A percentile compares a stretch with the other conserved stretches of the same genome.
Evolutionary conservation across 441 rosid species (phyloP).

Genomic region (Monsonia emarginata): DNA sequence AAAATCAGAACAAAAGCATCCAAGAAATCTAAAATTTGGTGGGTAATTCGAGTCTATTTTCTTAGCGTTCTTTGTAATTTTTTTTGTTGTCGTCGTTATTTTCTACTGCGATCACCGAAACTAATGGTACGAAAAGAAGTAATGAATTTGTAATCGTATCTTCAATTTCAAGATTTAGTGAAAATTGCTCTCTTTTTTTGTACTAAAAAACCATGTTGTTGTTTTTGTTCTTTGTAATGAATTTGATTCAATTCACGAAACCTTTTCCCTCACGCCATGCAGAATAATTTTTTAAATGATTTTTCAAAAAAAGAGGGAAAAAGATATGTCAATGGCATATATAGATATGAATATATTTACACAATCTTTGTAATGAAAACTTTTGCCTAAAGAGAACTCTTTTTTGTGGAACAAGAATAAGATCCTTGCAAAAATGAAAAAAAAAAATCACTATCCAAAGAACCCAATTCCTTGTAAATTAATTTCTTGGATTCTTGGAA

Average conservation of each 20-base stretch:
- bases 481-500: slow-evolving; percentile 15
- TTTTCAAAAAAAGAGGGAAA: slow-evolving; percentile 16
- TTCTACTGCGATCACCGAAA: too few relatives aligned
- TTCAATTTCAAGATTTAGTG: slow-evolving; percentile 8
- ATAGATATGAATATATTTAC: not conserved
- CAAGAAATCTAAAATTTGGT: slow-evolving; percentile 24
- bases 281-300: slow-evolving; percentile 12
- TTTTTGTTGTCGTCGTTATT: too few relatives aligned
- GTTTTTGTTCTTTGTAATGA: not conserved
- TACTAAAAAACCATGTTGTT: not conserved
- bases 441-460: slow-evolving; percentile 18
- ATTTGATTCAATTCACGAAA: not conserved
- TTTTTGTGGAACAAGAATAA: slow-evolving; percentile 28
- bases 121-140: slow-evolving; percentile 8
- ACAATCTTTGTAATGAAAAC: not conserved
- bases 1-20: slow-evolving; percentile 7
- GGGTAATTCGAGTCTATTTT: slow-evolving; percentile 7
- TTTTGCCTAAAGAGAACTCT: slow-evolving; percentile 21
- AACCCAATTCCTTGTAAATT: slow-evolving; percentile 34
- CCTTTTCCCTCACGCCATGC: slow-evolving; percentile 11
- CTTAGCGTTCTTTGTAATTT: not conserved
- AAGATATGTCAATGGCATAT: slow-evolving; percentile 10
- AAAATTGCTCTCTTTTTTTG: slow-evolving; percentile 3
- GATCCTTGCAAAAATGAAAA: too few relatives aligned
- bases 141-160: slow-evolving; percentile 22